A percentile compares a stretch with the other conserved stretches of the same genome.
These are phyloP conservation scores for Ambrosiella cleistominuta DNA, from an alignment of 2,329 filamentous ascomycete genomes.

Conservation along the genomic window DNA sequence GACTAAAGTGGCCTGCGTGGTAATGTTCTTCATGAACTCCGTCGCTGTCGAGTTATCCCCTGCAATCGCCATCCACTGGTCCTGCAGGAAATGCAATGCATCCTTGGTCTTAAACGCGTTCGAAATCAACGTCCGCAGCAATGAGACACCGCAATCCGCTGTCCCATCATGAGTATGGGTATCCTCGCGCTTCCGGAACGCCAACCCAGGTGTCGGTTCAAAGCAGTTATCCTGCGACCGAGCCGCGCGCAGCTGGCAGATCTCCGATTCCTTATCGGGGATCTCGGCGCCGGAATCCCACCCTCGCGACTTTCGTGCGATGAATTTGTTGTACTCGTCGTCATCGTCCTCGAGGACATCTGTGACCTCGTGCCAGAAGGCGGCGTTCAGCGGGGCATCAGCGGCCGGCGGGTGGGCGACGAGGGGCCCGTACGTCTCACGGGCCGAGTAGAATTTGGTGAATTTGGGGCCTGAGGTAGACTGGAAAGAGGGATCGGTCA, in stretches of 20 bases:
- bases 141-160: slow-evolving; percentile 17
- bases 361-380: slow-evolving; percentile 43
- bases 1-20: background rate
- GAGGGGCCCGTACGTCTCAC: slow-evolving; percentile 32
- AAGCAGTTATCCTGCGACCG: slow-evolving; percentile 35
- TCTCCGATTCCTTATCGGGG: slow-evolving; percentile 24
- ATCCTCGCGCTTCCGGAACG: slow-evolving; percentile 19
- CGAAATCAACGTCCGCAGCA: slow-evolving; percentile 15
- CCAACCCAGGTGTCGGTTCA: slow-evolving; percentile 20
- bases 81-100: slow-evolving; percentile 8
- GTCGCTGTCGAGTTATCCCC: slow-evolving; percentile 1
- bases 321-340: slow-evolving; percentile 28
- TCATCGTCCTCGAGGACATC: slow-evolving; percentile 27
- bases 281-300: slow-evolving; percentile 24
- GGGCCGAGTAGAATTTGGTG: slow-evolving; percentile 38
- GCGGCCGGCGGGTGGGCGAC: slow-evolving; percentile 24
- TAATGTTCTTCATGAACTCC: background rate
- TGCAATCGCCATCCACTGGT: slow-evolving; percentile 1
- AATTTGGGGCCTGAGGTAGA: slow-evolving; percentile 28
- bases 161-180: slow-evolving; percentile 12
- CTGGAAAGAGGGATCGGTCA: slow-evolving; percentile 27
- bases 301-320: slow-evolving; percentile 30
- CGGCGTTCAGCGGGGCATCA: slow-evolving; percentile 31
- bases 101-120: slow-evolving; percentile 6
- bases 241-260: slow-evolving; percentile 35